Evolutionary conservation across 495 filamentous ascomycete genomes (phyloP), one percentile per base, ranked within the genome.

Genomic region (Trichoderma parareesei): DNA sequence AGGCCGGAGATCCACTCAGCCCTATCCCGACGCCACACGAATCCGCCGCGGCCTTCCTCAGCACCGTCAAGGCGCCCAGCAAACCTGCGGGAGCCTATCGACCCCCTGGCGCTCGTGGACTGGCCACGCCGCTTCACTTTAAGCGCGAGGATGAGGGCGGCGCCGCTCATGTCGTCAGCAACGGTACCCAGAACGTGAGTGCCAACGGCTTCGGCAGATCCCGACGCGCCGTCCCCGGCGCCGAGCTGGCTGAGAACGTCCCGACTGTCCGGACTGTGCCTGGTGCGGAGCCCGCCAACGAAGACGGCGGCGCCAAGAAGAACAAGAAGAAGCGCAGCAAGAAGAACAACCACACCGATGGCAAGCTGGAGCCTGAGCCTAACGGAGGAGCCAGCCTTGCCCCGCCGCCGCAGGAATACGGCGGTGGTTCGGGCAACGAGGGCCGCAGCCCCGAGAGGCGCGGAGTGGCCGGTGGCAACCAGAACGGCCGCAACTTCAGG

Each of bases 251-350:
- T 13, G 76, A 78, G 65, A 71, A 41, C 11, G 40, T 9, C 64
- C 77, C 40, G 20, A 69, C 16, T 83, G 96, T 38, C 78, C 85
- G n/a, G 84, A 84, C 48, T 61, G 83, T 77, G 49, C 78, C 87
- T 63, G 85, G 85, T 63, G 85, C 87, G 40, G 87, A 85, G 66
- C 85, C 87, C 62, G 87, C 78, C 46, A 86, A 88, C 40, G 85
- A 97, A 93, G 76, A 83, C 92, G 16, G 94, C 93, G 0, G 77
- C 93, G 62, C 61, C 10, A 96, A 97, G 81, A 98, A 98, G 79
- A 97, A 97, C 86, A 98, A 97, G 84, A 98, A 98, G 84, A 84
- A 93, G 43, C 92, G 96, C 72, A 93, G 92, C 63, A 97, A 95
- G 82, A 98, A 97, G 76, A 85, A 86, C 38, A 94, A 92, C 67